Conservation (phyloP, 2,329 filamentous ascomycete species). For the Aureobasidium sp. region DNA sequence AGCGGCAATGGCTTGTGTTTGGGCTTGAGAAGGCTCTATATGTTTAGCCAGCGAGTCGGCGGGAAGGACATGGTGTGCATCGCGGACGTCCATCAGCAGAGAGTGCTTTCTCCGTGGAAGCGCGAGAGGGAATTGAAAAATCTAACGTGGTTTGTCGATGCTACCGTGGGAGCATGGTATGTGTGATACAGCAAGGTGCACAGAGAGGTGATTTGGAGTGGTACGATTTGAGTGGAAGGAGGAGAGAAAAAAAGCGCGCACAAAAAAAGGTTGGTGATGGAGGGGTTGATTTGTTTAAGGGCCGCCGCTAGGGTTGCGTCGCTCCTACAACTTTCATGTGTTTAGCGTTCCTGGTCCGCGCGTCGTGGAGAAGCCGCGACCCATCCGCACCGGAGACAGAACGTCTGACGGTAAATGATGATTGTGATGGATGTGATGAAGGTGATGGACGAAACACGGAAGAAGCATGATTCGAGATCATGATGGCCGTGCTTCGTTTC, state of each 20-base stretch:
- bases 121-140: background rate
- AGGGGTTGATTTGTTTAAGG: no score
- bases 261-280: background rate
- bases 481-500: background rate
- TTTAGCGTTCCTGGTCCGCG: background rate
- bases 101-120: background rate
- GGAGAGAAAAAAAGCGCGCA: background rate
- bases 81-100: slow-evolving; percentile 14
- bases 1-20: slow-evolving; percentile 50
- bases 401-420: background rate
- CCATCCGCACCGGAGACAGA: background rate
- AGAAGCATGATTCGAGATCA: background rate
- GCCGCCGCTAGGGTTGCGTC: background rate
- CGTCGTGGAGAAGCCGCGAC: background rate
- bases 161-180: slow-evolving; percentile 28
- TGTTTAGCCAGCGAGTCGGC: background rate
- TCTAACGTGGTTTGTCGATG: slow-evolving; percentile 9
- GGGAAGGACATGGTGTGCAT: slow-evolving; percentile 8
- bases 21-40: background rate
- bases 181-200: background rate
- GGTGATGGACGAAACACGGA: background rate
- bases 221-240: background rate
- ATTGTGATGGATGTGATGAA: background rate
- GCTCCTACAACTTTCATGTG: slow-evolving; percentile 1
- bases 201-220: background rate